Percentiles rank a stretch among this genome's conserved stretches.
These are phyloP conservation scores for Platanthera zijinensis DNA, from an alignment of 106 monocot species.

Conservation along the genomic window DNA sequence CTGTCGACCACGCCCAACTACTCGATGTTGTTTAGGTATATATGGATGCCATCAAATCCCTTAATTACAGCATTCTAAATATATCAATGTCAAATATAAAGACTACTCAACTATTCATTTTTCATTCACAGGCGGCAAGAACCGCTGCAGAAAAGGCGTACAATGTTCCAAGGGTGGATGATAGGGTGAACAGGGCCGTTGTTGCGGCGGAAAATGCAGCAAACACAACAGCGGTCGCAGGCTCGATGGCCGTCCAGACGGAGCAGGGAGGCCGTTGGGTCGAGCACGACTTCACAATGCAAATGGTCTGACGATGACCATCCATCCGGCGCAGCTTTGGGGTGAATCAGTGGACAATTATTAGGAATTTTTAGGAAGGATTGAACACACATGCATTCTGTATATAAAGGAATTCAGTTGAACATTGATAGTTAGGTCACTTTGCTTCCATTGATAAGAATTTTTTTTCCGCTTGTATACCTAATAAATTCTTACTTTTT, in stretches of 20 bases:
- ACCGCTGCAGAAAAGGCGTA: slow-evolving; percentile 48
- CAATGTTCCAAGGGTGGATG: slow-evolving; percentile 49
- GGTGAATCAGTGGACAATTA: neutral
- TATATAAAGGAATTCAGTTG: neutral
- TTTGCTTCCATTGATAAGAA: neutral
- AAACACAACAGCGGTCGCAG: slow-evolving; percentile 50
- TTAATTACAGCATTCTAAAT: neutral
- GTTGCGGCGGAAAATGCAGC: slow-evolving; percentile 61
- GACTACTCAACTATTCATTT: neutral
- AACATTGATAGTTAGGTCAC: neutral
- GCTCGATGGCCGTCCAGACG: slow-evolving; percentile 38
- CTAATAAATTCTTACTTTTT: too few species aligned
- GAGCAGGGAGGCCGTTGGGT: slow-evolving; percentile 26
- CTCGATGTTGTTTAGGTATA: slow-evolving; percentile 67
- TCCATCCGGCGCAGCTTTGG: neutral
- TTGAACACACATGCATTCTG: neutral
- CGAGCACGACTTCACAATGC: slow-evolving; percentile 16
- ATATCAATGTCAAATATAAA: neutral
- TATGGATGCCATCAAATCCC: neutral
- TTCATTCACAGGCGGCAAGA: slow-evolving; percentile 46
- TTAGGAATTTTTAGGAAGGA: neutral
- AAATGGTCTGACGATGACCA: slow-evolving; percentile 17
- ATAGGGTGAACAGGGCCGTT: slow-evolving; percentile 55
- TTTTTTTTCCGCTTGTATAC: neutral
- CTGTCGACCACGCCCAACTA: slow-evolving; percentile 61